phyloP scores from a whole-genome alignment of 2,329 filamentous ascomycete genomes.

The Coniochaeta ligniaria region DNA sequence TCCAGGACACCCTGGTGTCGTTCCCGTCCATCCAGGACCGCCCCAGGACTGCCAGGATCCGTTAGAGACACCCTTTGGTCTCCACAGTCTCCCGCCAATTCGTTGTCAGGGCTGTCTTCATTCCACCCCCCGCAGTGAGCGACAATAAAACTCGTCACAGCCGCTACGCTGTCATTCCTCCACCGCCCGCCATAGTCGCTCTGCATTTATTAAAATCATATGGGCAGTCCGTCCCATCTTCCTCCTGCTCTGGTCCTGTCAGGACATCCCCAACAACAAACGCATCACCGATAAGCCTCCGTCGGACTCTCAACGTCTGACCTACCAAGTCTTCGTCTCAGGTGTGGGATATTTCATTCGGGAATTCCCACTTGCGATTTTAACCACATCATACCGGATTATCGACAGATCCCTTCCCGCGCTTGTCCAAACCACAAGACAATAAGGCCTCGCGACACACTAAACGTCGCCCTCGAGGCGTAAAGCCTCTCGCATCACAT shows the following conservation, averaged over 20 bases:
- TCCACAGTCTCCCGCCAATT: not conserved
- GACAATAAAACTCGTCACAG: conserved; percentile 3
- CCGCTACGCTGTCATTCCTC: conserved; percentile 1
- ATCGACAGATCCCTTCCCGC: not conserved
- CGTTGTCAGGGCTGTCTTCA: conserved; percentile 1
- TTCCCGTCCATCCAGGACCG: not conserved
- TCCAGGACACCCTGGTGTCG: not conserved
- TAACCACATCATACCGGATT: not conserved
- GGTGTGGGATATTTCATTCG: not conserved
- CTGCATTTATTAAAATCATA: not conserved
- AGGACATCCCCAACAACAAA: not conserved
- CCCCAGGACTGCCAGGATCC: no score
- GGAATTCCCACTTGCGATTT: not conserved
- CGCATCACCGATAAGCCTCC: not conserved
- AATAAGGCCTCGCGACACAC: not conserved
- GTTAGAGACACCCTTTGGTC: not conserved
- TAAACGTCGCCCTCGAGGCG: not conserved
- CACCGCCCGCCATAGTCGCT: not conserved
- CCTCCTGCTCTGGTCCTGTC: not conserved
- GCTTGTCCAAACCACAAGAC: not conserved
- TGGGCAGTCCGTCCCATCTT: not conserved
- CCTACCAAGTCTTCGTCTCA: not conserved
- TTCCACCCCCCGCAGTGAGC: conserved; percentile 1
- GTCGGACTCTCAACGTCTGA: not conserved
- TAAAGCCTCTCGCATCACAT: not conserved